Evolutionary conservation across 2,329 filamentous ascomycete genomes (phyloP).

Genomic region (Calonectria henricotiae): DNA sequence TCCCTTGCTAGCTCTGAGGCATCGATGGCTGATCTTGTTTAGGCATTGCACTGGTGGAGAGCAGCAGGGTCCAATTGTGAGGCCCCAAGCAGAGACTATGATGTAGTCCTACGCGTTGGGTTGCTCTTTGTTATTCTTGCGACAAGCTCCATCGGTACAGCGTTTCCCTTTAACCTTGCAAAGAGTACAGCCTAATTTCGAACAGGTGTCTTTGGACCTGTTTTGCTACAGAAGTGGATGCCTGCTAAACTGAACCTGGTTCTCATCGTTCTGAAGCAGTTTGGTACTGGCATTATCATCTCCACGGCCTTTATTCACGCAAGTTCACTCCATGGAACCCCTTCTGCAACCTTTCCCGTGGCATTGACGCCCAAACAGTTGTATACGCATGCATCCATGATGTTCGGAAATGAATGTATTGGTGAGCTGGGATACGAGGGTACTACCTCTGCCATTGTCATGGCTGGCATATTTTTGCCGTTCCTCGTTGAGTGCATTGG

Average conservation of each 20-base stretch:
- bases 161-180: neutral
- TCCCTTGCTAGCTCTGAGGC: neutral
- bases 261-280: slow-evolving; percentile 80
- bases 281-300: slow-evolving; percentile 82
- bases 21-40: slow-evolving; percentile 38
- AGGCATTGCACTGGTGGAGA: slow-evolving; percentile 72
- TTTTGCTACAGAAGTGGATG: slow-evolving; percentile 74
- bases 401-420: slow-evolving; percentile 81
- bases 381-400: slow-evolving; percentile 80
- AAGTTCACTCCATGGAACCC: slow-evolving; percentile 49
- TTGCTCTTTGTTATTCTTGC: slow-evolving; percentile 81
- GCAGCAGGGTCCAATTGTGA: slow-evolving; percentile 62
- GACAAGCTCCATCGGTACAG: slow-evolving; percentile 76
- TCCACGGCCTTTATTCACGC: slow-evolving; percentile 81
- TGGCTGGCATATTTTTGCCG: slow-evolving; percentile 82
- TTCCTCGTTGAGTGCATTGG: slow-evolving; percentile 81
- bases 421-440: slow-evolving; percentile 78
- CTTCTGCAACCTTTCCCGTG: neutral
- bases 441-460: slow-evolving; percentile 79
- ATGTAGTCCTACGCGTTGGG: slow-evolving; percentile 79
- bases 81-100: slow-evolving; percentile 70
- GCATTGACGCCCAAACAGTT: slow-evolving; percentile 65
- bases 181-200: slow-evolving; percentile 48
- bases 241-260: slow-evolving; percentile 66
- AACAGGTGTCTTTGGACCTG: slow-evolving; percentile 74